Base-by-base conservation (phyloP, 768 basidiomycete species). In the Russula sp. region DNA sequence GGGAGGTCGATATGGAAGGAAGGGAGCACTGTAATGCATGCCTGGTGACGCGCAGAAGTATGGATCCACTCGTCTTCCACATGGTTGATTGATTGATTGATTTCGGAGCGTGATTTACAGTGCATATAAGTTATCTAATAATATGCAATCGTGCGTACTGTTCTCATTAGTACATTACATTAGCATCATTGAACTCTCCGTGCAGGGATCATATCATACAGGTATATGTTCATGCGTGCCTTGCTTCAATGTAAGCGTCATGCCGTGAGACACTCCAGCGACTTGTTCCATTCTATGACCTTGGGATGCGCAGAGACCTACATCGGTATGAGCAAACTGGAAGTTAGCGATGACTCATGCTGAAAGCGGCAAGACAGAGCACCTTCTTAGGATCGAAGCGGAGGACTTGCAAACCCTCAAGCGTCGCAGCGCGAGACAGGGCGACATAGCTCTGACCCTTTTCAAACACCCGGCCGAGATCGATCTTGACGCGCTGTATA, bases 381-480 rank as follows among this genome's bases (percentile, higher is more conserved):
- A 81, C 81, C 73, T 80, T 83, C 68, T 74, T 79, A 1, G 78
- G 74, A 61, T 82, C 79, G 64, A 83, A 83, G 8, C 78, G 71
- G 22, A 83, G 66, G 7, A 83, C 79, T 61, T 83, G 82, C 51
- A 83, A 70, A 5, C 82, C 81, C 0, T 81, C 80, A 61, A 83
- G 70, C 0, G 79, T 76, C 13, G 81, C 77, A 5, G 81, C 82
- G 3, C 82, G 77, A 5, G 82, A 83, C 25, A 81, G 72, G 1
- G 78, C 78, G 14, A 81, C 79, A 18, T 79, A 79, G 51, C 77
- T 77, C 65, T 81, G 79, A 7, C 79, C 79, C 77, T 79, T 80
- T 69, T 81, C 86, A 68, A 88, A 88, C n/a, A 87, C 83, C 42
- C 74, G 78, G 10, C 79, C 78, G 18, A 89, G 78, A 69, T 87